Conservation (phyloP, 306 rosid species). For the Sphenostylis stenocarpa region DNA sequence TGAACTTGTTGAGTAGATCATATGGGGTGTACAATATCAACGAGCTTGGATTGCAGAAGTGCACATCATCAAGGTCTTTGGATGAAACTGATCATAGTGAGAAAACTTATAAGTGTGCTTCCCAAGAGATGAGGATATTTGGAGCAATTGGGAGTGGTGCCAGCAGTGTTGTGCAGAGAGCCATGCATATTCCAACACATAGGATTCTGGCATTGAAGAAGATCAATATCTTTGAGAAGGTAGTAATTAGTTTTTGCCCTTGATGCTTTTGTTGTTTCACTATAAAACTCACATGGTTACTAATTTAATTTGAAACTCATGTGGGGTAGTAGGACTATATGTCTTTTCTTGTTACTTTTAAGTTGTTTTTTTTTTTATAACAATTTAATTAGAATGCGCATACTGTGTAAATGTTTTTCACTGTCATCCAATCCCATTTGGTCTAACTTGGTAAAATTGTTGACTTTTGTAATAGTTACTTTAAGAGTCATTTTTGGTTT, state of each 20-base stretch:
- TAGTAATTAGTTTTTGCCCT: constrained; percentile 18
- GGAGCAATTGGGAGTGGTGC: constrained; percentile 99
- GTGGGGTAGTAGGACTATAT: not conserved
- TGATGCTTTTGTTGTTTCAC: not conserved
- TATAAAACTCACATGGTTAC: not conserved
- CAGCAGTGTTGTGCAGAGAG: constrained; percentile 96
- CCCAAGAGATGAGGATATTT: constrained; percentile 87
- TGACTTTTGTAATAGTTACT: not conserved
- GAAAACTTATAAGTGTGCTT: constrained; percentile 73
- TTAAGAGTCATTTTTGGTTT: no score
- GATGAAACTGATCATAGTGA: constrained; percentile 52
- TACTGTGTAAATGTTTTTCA: not conserved
- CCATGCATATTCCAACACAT: constrained; percentile 85
- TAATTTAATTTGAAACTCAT: constrained; percentile 14
- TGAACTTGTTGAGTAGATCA: constrained; percentile 84
- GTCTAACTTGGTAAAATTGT: not conserved
- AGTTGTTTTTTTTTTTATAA: not conserved
- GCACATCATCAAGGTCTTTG: constrained; percentile 62
- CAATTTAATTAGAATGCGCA: not conserved
- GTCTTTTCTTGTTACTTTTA: not conserved
- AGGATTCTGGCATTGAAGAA: constrained; percentile 85
- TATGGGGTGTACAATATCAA: constrained; percentile 91
- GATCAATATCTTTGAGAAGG: constrained; percentile 97
- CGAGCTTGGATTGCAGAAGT: constrained; percentile 90
- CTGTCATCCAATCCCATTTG: not conserved